Percentiles rank a stretch among this genome's conserved stretches.
These are phyloP conservation scores for Podaxis carcinomalis DNA, from an alignment of 768 basidiomycete genomes.

Conservation along the genomic window DNA sequence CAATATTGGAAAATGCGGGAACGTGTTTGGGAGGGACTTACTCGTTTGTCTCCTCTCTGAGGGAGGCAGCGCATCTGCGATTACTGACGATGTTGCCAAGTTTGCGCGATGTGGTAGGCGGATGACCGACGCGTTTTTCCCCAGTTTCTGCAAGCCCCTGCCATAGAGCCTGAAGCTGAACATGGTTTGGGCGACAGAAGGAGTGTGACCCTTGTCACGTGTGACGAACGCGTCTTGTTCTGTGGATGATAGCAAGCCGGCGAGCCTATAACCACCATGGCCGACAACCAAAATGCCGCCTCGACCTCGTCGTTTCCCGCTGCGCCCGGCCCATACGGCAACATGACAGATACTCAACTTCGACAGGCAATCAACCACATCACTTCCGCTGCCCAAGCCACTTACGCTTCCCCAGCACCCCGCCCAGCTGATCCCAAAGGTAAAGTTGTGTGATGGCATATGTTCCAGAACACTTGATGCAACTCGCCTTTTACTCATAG, in stretches of 20 bases:
- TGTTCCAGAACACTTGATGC: neutral
- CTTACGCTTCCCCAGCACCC: conserved; percentile 37
- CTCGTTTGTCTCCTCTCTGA: no score
- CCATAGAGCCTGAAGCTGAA: neutral
- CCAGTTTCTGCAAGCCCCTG: no score
- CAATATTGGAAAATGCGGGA: no score
- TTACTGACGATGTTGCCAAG: no score
- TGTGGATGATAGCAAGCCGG: neutral
- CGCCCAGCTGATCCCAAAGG: conserved; percentile 33
- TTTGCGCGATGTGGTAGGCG: no score
- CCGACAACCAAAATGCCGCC: conserved; percentile 21
- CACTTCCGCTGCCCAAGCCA: conserved; percentile 32
- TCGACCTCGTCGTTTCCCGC: conserved; percentile 15
- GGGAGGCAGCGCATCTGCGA: no score
- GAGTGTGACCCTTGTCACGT: neutral
- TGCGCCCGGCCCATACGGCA: conserved; percentile 19
- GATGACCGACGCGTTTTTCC: no score
- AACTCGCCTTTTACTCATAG: conserved; percentile 8
- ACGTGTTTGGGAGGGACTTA: no score
- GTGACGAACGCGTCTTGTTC: neutral
- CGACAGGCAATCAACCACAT: conserved; percentile 58
- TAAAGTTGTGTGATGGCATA: conserved; percentile 11
- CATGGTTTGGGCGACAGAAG: neutral
- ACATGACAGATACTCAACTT: conserved; percentile 61
- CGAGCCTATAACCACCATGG: neutral